phyloP scores from a whole-genome alignment of 176 grass and related monocot genomes.

The Phoenix roebelenii region DNA sequence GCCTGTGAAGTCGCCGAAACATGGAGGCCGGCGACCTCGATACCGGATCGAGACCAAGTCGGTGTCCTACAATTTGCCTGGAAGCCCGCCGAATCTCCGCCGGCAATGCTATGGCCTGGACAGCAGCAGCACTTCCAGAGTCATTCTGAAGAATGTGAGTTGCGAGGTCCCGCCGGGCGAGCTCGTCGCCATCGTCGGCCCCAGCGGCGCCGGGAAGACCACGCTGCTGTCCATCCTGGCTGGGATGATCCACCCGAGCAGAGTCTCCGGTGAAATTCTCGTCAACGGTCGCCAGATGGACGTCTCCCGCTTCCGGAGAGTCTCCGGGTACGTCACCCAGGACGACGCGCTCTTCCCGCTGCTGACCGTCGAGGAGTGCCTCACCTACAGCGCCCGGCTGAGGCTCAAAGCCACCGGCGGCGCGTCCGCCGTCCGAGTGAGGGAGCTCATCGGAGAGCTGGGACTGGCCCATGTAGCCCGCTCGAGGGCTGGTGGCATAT shows the following conservation, averaged over 20 bases:
- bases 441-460: conserved; percentile 55
- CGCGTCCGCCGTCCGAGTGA: conserved; percentile 8
- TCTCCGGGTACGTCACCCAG: conserved; percentile 86
- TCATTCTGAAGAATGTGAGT: conserved; percentile 34
- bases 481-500: conserved; percentile 6
- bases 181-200: conserved; percentile 73
- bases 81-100: neutral
- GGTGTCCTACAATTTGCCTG: conserved; percentile 48
- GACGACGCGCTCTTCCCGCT: conserved; percentile 81
- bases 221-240: conserved; percentile 80
- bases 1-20: conserved; percentile 1
- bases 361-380: conserved; percentile 83
- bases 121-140: conserved; percentile 8
- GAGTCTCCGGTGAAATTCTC: conserved; percentile 40
- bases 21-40: conserved; percentile 28
- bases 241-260: conserved; percentile 38
- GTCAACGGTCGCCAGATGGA: conserved; percentile 63
- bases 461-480: conserved; percentile 44
- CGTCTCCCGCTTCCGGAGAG: conserved; percentile 51
- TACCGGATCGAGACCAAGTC: conserved; percentile 65
- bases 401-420: conserved; percentile 25
- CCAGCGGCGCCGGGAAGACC: conserved; percentile 84
- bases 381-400: conserved; percentile 70
- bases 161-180: conserved; percentile 61
- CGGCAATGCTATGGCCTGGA: neutral